Evolutionary conservation across 306 rosid species (phyloP).

Genomic region (Glycine soja): DNA sequence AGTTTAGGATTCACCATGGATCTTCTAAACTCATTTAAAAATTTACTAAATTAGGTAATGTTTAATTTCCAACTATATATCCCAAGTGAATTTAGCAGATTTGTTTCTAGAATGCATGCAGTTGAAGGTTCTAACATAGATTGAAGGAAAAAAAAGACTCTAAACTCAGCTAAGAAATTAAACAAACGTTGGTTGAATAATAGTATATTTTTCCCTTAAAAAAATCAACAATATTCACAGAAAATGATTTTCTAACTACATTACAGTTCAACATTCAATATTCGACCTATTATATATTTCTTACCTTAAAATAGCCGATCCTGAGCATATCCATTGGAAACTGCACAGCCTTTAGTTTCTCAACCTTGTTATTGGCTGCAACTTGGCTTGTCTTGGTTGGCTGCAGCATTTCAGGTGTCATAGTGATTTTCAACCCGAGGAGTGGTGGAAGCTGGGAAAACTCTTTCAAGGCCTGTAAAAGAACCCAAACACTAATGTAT

Average conservation of each 20-base stretch:
- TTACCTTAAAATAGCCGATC: conserved; percentile 26
- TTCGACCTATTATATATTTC: not conserved
- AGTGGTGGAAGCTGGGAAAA: conserved; percentile 20
- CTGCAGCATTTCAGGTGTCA: conserved; percentile 25
- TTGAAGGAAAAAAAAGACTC: not conserved
- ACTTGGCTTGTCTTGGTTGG: not conserved
- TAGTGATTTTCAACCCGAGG: not conserved
- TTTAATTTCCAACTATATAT: not conserved
- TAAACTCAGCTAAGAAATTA: not conserved
- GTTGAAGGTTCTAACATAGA: not conserved
- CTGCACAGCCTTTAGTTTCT: conserved; percentile 26
- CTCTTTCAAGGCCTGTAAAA: conserved; percentile 15
- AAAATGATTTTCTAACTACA: not conserved
- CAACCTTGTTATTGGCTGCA: not conserved
- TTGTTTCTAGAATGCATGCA: not conserved
- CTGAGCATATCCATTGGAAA: conserved; percentile 15
- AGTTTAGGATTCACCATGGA: no score
- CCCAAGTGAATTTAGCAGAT: not conserved
- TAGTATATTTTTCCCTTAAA: no score
- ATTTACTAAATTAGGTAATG: not conserved
- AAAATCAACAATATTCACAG: no score
- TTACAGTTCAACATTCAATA: not conserved
- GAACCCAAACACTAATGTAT: not conserved
- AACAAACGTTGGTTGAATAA: no score
- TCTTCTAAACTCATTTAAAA: not conserved